Evolutionary conservation across 78 protist species (phyloP).

Genomic region (Polysphondylium violaceum): DNA sequence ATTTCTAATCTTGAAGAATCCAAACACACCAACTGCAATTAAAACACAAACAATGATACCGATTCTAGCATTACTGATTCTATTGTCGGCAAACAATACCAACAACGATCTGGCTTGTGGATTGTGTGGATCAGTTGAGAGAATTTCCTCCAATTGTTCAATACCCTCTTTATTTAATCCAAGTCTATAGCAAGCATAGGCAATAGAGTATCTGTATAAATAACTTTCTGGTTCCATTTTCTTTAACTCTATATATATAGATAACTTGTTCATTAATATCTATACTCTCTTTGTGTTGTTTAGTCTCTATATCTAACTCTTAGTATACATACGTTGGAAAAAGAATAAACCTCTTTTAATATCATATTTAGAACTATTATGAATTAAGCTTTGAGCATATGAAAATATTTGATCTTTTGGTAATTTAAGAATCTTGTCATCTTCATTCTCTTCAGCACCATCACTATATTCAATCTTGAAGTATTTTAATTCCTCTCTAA

Average conservation of each 20-base stretch:
- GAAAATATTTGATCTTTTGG: constrained; percentile 67
- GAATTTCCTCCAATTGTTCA: constrained; percentile 40
- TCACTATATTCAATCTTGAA: constrained; percentile 36
- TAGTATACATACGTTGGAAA: constrained; percentile 12
- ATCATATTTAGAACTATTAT: constrained; percentile 17
- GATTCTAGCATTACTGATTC: constrained; percentile 32
- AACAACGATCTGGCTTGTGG: constrained; percentile 68
- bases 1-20: constrained; percentile 18
- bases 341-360: constrained; percentile 65
- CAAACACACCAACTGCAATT: constrained; percentile 21
- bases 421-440: constrained; percentile 51
- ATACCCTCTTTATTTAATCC: constrained; percentile 49
- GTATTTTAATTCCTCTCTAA: constrained; percentile 49
- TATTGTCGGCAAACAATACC: constrained; percentile 42
- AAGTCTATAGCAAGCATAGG: constrained; percentile 67
- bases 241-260: background rate
- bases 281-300: background rate
- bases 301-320: background rate
- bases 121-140: constrained; percentile 67
- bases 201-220: constrained; percentile 37
- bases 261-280: background rate
- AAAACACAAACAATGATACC: constrained; percentile 30
- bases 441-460: constrained; percentile 39
- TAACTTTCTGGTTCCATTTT: constrained; percentile 38
- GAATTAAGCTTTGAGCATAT: constrained; percentile 42